These are phyloP conservation scores for Schwanniomyces occidentalis DNA, from an alignment of 805 yeast genomes.

Conservation along the genomic window DNA sequence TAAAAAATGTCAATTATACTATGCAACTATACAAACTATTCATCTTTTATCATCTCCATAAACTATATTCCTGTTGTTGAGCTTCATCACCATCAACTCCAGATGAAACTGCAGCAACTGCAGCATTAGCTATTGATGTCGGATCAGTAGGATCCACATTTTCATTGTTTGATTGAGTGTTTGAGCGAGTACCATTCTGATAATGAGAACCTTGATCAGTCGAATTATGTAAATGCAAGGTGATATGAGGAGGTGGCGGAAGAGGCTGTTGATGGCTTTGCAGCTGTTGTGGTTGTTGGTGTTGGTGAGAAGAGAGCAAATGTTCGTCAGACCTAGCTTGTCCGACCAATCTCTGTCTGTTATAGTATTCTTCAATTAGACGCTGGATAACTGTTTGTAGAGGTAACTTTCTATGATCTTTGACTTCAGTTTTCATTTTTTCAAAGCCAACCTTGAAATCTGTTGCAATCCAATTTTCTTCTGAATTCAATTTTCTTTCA, in stretches of 20 bases:
- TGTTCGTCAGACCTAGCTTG: slow-evolving; percentile 5
- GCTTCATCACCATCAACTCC: slow-evolving; percentile 26
- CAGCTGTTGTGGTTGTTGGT: slow-evolving; percentile 2
- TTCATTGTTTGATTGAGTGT: not conserved
- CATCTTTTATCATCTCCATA: slow-evolving; percentile 35
- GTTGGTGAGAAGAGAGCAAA: slow-evolving; percentile 1
- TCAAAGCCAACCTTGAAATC: slow-evolving; percentile 67
- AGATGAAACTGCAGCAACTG: slow-evolving; percentile 38
- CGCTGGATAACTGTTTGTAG: slow-evolving; percentile 16
- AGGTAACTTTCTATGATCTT: slow-evolving; percentile 32
- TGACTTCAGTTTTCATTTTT: slow-evolving; percentile 52
- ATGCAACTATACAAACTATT: too few relatives aligned
- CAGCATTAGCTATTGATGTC: slow-evolving; percentile 35
- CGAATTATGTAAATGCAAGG: slow-evolving; percentile 2
- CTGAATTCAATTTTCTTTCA: slow-evolving; percentile 5
- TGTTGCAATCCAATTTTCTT: slow-evolving; percentile 50
- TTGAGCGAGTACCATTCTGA: slow-evolving; percentile 1
- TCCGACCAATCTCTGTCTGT: slow-evolving; percentile 7
- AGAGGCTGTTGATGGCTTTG: slow-evolving; percentile 1
- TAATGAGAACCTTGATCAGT: slow-evolving; percentile 2
- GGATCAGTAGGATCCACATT: slow-evolving; percentile 23
- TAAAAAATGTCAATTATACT: too few relatives aligned
- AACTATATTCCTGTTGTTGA: slow-evolving; percentile 36
- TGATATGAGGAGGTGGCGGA: not conserved
- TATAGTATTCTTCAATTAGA: slow-evolving; percentile 13